phyloP scores from a whole-genome alignment of 805 yeast species.

The Ogataea neopini region DNA sequence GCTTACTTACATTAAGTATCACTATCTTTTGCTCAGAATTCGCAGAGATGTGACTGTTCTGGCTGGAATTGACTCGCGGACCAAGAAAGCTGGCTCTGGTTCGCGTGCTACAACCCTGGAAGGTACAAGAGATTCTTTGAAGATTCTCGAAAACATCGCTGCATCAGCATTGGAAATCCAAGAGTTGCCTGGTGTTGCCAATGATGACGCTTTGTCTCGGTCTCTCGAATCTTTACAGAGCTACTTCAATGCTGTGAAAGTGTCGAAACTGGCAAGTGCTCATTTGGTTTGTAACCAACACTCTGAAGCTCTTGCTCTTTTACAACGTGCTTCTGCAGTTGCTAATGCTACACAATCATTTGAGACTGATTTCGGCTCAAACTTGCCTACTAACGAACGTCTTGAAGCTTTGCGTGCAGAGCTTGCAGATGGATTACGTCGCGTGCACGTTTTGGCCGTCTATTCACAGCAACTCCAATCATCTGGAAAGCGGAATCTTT shows the following conservation, averaged over 20 bases:
- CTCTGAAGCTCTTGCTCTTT: constrained; percentile 49
- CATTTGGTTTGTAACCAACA: constrained; percentile 43
- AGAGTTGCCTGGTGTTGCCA: constrained; percentile 91
- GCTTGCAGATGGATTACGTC: constrained; percentile 25
- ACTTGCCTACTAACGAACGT: constrained; percentile 41
- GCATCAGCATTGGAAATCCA: constrained; percentile 57
- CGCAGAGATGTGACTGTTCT: constrained; percentile 64
- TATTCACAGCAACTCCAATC: constrained; percentile 36
- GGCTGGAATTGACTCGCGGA: constrained; percentile 34
- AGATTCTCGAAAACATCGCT: constrained; percentile 52
- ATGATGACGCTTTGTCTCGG: constrained; percentile 66
- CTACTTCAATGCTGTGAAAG: constrained; percentile 48
- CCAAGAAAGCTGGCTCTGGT: constrained; percentile 21
- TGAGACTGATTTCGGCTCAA: constrained; percentile 41
- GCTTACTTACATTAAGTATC: constrained; percentile 72
- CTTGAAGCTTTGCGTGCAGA: constrained; percentile 28
- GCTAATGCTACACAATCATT: constrained; percentile 12
- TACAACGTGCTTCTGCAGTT: constrained; percentile 33
- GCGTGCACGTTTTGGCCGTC: constrained; percentile 50
- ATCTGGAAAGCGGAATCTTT: constrained; percentile 19
- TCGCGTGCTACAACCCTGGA: constrained; percentile 31
- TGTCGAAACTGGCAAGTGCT: constrained; percentile 45
- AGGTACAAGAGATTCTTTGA: constrained; percentile 43
- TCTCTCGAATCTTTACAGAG: constrained; percentile 52
- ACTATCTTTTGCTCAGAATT: constrained; percentile 61